Conservation (phyloP, 2,329 filamentous ascomycete genomes). For the Arthrinium phaeospermum region DNA sequence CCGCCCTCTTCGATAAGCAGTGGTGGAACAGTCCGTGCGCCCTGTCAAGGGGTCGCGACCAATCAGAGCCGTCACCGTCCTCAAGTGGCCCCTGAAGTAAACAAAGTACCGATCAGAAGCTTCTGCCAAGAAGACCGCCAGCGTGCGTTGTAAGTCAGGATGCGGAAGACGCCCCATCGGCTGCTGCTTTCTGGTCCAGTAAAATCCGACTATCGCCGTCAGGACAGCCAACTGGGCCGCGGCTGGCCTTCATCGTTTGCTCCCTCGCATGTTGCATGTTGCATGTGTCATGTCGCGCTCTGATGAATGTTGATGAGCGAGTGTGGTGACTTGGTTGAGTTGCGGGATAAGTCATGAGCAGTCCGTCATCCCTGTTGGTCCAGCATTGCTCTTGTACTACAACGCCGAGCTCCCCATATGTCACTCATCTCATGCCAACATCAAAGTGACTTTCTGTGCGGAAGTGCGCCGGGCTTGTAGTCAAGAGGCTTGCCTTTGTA, state of each 20-base stretch:
- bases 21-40: constrained; percentile 6
- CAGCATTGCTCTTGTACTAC: background rate
- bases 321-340: background rate
- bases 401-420: background rate
- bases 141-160: background rate
- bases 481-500: background rate
- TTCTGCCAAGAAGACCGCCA: constrained; percentile 1
- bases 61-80: background rate
- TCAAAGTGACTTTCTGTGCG: background rate
- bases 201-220: constrained; percentile 7
- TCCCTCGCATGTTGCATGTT: background rate
- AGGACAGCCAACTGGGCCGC: background rate
- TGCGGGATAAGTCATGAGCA: background rate
- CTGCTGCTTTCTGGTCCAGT: background rate
- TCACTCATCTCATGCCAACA: background rate
- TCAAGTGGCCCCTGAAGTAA: constrained; percentile 13
- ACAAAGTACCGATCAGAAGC: constrained; percentile 16
- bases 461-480: background rate
- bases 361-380: background rate
- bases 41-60: background rate
- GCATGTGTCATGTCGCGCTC: background rate
- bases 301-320: background rate
- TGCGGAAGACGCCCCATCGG: background rate
- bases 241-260: background rate
- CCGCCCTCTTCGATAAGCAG: constrained; percentile 1